Base-by-base conservation (phyloP, 306 rosid genomes). In the Rosa multiflora region DNA sequence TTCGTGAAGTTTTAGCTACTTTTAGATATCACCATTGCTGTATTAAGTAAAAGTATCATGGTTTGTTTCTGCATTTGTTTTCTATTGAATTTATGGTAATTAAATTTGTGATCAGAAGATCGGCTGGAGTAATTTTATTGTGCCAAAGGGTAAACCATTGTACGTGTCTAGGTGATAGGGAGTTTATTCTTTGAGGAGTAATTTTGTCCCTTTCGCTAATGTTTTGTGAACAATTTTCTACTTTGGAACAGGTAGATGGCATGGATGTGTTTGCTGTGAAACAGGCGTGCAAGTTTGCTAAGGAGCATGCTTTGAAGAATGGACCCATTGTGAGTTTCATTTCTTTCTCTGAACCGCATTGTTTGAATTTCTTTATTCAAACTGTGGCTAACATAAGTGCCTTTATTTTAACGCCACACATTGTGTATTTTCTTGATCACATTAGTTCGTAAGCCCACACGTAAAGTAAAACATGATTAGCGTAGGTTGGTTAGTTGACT, bases 261-360 rank as follows among this genome's bases (percentile, higher is more conserved):
- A 96, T 96, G 99, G 99, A 96, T 82, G 98, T 86, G 76, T 86
- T 96, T 80, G 99, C 98, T 40, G 98, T 96, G 74, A 96, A 96
- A 81, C 98, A 93, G 79, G 97, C 96, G 75, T 93, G 97, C 93
- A 91, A 81, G 76, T 96, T 91, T 68, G 98, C 94, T 12, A 96
- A 96, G 88, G 99, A 93, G 77, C 88, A 96, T 86, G 98, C 91
- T 80, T 87, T 96, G 90, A 88, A 93, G 87, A 96, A 93, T 73
- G 98, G 99, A 39, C 99, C 98, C 37, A 80, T 96, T 86, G 99
- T 96, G 86, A 96, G 99, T 92, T 80, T 73, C 77, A 8, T 44
- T 51, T 39, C 2, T 78, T 68, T 32, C 51, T 10, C 18, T 69
- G 43, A 10, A 2, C 3, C 26, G 6, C 17, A 14, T 32, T 53